phyloP scores from a whole-genome alignment of 2,329 filamentous ascomycete species.

The Scedosporium aurantiacum region DNA sequence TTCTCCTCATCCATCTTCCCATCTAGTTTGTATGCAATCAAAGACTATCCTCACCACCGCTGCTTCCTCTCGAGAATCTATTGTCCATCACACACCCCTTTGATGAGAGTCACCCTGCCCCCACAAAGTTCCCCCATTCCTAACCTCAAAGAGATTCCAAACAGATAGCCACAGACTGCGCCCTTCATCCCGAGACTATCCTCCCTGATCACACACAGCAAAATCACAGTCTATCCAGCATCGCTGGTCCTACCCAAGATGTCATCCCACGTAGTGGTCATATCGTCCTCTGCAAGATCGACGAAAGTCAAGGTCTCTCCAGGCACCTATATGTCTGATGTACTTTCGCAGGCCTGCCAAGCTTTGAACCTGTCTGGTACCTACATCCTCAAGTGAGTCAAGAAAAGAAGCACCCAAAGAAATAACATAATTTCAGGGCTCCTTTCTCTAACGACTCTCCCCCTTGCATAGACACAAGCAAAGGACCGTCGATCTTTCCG shows the following conservation, averaged over 20 bases:
- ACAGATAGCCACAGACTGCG: too few relatives aligned
- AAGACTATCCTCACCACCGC: neutral
- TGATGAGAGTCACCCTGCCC: too few relatives aligned
- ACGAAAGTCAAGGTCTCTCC: slow-evolving; percentile 75
- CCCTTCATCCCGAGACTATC: neutral
- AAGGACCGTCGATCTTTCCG: slow-evolving; percentile 74
- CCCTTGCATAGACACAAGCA: slow-evolving; percentile 55
- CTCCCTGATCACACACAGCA: neutral
- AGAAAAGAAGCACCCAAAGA: too few relatives aligned
- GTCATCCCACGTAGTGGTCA: slow-evolving; percentile 81
- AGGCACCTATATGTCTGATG: slow-evolving; percentile 69
- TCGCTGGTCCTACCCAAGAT: slow-evolving; percentile 32
- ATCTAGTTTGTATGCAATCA: neutral
- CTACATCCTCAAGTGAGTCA: slow-evolving; percentile 65
- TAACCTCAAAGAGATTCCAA: too few relatives aligned
- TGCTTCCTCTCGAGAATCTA: too few relatives aligned
- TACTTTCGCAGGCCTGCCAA: slow-evolving; percentile 76
- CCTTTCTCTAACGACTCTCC: neutral
- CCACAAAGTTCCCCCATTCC: too few relatives aligned
- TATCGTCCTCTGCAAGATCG: slow-evolving; percentile 68
- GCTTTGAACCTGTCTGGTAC: slow-evolving; percentile 68
- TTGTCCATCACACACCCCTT: too few relatives aligned
- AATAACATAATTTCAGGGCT: neutral
- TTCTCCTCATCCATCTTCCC: neutral
- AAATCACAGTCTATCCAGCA: neutral